phyloP scores from a whole-genome alignment of 176 grass and related monocot genomes.

The Juncus effusus region DNA sequence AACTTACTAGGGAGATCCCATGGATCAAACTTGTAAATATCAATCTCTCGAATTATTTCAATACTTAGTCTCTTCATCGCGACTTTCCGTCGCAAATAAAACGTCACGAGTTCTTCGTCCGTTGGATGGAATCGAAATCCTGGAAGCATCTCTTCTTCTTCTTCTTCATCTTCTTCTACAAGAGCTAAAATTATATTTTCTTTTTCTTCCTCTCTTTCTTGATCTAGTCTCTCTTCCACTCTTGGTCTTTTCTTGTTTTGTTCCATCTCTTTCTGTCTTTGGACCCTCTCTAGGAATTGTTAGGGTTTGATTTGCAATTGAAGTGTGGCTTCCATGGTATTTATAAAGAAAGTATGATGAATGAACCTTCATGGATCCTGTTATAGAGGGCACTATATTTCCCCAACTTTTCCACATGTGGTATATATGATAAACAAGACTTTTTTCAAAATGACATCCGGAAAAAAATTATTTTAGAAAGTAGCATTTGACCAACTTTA shows the following conservation, averaged over 20 bases:
- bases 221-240: not conserved
- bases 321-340: not conserved
- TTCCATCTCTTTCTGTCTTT: conserved; percentile 2
- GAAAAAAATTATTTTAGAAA: too few species aligned
- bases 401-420: too few species aligned
- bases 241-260: conserved; percentile 5
- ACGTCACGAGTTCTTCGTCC: conserved; percentile 79
- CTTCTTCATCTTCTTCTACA: conserved; percentile 32
- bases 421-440: too few species aligned
- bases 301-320: too few species aligned
- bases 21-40: conserved; percentile 76
- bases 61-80: conserved; percentile 60
- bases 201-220: conserved; percentile 6
- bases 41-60: conserved; percentile 74
- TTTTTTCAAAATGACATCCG: too few species aligned
- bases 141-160: conserved; percentile 53
- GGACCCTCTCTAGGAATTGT: not conserved
- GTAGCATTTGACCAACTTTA: too few species aligned
- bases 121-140: conserved; percentile 89
- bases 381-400: too few species aligned
- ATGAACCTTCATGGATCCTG: not conserved
- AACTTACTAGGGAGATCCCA: conserved; percentile 71
- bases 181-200: not conserved
- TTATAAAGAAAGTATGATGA: conserved; percentile 14
- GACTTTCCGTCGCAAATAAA: conserved; percentile 72